Evolutionary conservation across 768 basidiomycete genomes (phyloP).

Genomic region (Tylopilus vinaceipallidus): DNA sequence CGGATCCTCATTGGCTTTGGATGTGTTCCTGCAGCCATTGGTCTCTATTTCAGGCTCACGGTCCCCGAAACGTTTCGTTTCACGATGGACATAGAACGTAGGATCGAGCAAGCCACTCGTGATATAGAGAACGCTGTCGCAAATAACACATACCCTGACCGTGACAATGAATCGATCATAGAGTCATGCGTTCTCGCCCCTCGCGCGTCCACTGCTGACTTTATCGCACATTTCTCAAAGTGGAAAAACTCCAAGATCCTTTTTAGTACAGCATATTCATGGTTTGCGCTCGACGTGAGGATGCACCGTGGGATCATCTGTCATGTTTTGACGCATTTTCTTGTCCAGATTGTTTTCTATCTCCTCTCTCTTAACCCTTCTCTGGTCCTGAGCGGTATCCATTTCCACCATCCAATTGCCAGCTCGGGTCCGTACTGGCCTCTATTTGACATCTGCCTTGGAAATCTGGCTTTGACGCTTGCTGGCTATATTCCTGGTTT

Average conservation of each 20-base stretch:
- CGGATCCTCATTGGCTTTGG: slow-evolving; percentile 83
- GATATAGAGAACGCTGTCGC: slow-evolving; percentile 68
- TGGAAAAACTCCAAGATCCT: slow-evolving; percentile 77
- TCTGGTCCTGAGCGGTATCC: background rate
- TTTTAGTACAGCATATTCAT: slow-evolving; percentile 71
- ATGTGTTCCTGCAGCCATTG: slow-evolving; percentile 69
- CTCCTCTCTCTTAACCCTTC: slow-evolving; percentile 74
- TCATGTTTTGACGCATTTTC: background rate
- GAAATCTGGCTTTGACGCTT: slow-evolving; percentile 67
- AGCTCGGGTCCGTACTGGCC: no score
- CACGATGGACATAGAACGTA: slow-evolving; percentile 87
- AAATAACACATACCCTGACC: slow-evolving; percentile 43
- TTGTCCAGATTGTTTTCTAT: slow-evolving; percentile 71
- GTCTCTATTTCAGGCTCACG: slow-evolving; percentile 85
- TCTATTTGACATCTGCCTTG: slow-evolving; percentile 59
- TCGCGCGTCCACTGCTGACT: slow-evolving; percentile 63
- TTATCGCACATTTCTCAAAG: slow-evolving; percentile 59
- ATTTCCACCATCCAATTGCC: slow-evolving; percentile 51
- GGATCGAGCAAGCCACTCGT: slow-evolving; percentile 63
- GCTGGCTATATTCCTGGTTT: slow-evolving; percentile 83
- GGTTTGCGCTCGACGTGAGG: slow-evolving; percentile 83
- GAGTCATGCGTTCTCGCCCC: slow-evolving; percentile 58
- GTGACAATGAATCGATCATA: slow-evolving; percentile 48
- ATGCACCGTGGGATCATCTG: slow-evolving; percentile 31
- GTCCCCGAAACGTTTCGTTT: slow-evolving; percentile 86